phyloP scores from a whole-genome alignment of 2,329 filamentous ascomycete species.

The Fusarium nygamai region DNA sequence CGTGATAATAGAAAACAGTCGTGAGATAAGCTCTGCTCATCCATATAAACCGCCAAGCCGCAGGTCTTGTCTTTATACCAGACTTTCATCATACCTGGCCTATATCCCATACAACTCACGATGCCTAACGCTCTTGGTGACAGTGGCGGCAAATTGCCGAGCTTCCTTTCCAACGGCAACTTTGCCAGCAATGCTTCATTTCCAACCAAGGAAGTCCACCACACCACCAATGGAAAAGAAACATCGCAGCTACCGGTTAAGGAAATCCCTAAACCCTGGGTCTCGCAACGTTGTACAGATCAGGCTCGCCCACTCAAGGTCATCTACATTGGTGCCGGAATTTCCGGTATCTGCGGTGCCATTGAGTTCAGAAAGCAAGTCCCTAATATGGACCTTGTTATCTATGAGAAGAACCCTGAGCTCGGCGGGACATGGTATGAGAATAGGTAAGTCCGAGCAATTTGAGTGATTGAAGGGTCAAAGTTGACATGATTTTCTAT shows the following conservation, averaged over 20 bases:
- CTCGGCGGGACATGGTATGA: conserved; percentile 18
- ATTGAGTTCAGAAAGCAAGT: conserved; percentile 12
- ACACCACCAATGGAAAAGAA: background rate
- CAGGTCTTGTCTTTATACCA: background rate
- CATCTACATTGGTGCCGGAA: conserved; percentile 6
- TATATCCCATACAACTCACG: background rate
- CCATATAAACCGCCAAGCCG: background rate
- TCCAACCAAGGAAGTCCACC: background rate
- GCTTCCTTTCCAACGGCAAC: background rate
- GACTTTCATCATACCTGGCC: background rate
- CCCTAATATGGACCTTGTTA: background rate
- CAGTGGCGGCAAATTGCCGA: background rate
- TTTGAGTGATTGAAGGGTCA: accelerated
- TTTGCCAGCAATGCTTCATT: background rate
- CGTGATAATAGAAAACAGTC: background rate
- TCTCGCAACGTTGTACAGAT: conserved; percentile 3
- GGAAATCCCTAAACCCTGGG: background rate
- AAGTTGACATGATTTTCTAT: accelerated
- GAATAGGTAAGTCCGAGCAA: background rate
- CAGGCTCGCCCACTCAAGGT: conserved; percentile 5
- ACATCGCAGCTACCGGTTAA: background rate
- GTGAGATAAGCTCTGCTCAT: background rate
- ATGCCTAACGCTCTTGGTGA: background rate
- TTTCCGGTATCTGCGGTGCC: conserved; percentile 5
- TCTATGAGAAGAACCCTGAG: conserved; percentile 18